phyloP scores from a whole-genome alignment of 495 filamentous ascomycete species.

The Opeltia flavorubescens region DNA sequence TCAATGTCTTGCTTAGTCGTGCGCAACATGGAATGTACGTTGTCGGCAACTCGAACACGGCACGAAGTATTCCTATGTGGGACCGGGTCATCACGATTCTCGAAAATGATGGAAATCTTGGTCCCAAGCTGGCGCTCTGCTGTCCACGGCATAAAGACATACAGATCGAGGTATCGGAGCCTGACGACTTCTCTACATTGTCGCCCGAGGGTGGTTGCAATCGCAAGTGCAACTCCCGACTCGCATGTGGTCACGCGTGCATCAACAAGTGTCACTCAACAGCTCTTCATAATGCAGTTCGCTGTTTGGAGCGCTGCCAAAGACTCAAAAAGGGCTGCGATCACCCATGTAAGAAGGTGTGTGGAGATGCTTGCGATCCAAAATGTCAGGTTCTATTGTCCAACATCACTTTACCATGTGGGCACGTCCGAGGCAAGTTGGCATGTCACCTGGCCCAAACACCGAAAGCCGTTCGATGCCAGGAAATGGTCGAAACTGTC shows the following conservation, averaged over 20 bases:
- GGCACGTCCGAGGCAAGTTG: slow-evolving; percentile 34
- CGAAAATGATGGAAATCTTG: slow-evolving; percentile 33
- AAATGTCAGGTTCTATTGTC: slow-evolving; percentile 30
- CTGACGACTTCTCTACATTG: slow-evolving; percentile 46
- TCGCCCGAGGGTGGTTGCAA: slow-evolving; percentile 63
- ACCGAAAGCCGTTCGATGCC: slow-evolving; percentile 23
- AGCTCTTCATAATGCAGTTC: slow-evolving; percentile 44
- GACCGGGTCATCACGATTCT: slow-evolving; percentile 44
- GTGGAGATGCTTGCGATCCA: slow-evolving; percentile 43
- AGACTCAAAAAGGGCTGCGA: slow-evolving; percentile 40
- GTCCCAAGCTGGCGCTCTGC: slow-evolving; percentile 37
- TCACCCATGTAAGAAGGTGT: slow-evolving; percentile 46
- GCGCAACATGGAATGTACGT: slow-evolving; percentile 78
- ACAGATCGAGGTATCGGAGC: slow-evolving; percentile 37
- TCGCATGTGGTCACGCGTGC: slow-evolving; percentile 64
- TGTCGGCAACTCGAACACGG: slow-evolving; percentile 55
- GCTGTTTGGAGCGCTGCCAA: slow-evolving; percentile 47
- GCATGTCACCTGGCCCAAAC: slow-evolving; percentile 39
- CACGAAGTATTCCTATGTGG: slow-evolving; percentile 53
- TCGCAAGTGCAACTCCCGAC: slow-evolving; percentile 40
- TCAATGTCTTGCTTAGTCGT: slow-evolving; percentile 64
- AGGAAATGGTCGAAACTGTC: slow-evolving; percentile 23
- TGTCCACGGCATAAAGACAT: slow-evolving; percentile 58
- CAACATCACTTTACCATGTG: slow-evolving; percentile 41
- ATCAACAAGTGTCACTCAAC: slow-evolving; percentile 55